Evolutionary conservation across 78 protist genomes (phyloP).

Genomic region (Monosiga brevicollis): DNA sequence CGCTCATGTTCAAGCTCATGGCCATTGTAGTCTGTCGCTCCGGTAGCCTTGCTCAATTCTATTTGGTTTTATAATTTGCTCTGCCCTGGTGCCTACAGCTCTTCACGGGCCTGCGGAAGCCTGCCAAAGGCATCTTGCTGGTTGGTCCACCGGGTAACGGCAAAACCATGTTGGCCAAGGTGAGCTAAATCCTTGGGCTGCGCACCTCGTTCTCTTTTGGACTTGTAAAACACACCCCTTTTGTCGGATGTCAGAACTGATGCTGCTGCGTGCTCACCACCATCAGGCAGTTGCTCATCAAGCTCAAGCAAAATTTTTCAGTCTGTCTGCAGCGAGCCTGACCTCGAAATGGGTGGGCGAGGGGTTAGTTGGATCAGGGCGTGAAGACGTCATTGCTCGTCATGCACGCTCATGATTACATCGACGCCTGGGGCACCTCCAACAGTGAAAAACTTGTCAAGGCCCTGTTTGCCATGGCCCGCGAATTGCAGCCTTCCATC

Average conservation of each 20-base stretch:
- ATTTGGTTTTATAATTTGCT: background rate
- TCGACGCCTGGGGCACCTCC: slow-evolving; percentile 4
- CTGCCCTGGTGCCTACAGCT: background rate
- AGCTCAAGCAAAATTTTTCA: slow-evolving; percentile 51
- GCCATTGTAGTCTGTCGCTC: no score
- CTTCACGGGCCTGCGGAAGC: slow-evolving; percentile 42
- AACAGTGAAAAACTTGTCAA: slow-evolving; percentile 82
- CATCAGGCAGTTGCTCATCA: slow-evolving; percentile 59
- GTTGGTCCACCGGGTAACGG: slow-evolving; percentile 80
- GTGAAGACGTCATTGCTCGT: background rate
- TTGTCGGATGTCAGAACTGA: no score
- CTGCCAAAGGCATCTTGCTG: slow-evolving; percentile 66
- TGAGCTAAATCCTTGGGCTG: no score
- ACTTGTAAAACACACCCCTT: no score
- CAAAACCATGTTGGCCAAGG: slow-evolving; percentile 76
- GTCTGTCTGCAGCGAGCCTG: slow-evolving; percentile 55
- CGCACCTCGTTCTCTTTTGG: no score
- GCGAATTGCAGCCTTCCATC: slow-evolving; percentile 47
- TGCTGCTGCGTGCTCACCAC: no score
- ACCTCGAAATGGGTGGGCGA: slow-evolving; percentile 51
- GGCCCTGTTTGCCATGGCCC: slow-evolving; percentile 79
- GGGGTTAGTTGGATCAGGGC: background rate
- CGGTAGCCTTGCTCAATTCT: no score
- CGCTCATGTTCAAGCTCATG: no score
- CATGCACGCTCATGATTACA: background rate